Conservation (phyloP, 2,329 filamentous ascomycete genomes). For the Colletotrichum australisinense region DNA sequence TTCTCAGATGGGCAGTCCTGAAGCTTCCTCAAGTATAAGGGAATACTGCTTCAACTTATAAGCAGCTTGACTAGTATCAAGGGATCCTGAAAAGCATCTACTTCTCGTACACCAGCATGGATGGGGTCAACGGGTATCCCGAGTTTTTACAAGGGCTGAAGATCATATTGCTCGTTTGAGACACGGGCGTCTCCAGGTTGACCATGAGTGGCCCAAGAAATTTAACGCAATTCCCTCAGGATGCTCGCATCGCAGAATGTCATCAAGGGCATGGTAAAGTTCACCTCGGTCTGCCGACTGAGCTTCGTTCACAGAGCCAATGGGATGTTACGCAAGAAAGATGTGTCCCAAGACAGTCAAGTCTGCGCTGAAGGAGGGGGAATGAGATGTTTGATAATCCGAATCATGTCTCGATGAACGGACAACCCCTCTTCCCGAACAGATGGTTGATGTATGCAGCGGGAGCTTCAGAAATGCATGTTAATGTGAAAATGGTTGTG, state of each 20-base stretch:
- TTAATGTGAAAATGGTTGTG: neutral
- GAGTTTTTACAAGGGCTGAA: neutral
- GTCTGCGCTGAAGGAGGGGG: neutral
- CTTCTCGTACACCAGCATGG: neutral
- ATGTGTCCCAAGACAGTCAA: neutral
- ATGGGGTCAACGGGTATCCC: neutral
- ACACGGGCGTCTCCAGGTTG: slow-evolving; percentile 3
- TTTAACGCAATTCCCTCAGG: neutral
- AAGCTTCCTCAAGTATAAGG: neutral
- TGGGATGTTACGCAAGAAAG: neutral
- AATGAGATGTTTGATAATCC: slow-evolving; percentile 2
- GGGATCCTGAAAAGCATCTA: neutral
- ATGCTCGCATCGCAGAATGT: slow-evolving; percentile 14
- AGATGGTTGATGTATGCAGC: neutral
- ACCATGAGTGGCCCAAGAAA: neutral
- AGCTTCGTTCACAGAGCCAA: neutral
- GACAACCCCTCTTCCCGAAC: neutral
- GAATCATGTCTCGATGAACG: slow-evolving; percentile 6
- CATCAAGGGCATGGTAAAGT: neutral
- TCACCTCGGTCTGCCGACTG: neutral
- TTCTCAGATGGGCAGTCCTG: slow-evolving; percentile 1
- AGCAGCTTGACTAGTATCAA: neutral
- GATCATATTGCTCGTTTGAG: slow-evolving; percentile 1
- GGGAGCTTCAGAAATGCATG: neutral
- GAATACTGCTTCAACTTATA: neutral